Base-by-base conservation (phyloP, 2,329 filamentous ascomycete species). In the Beauveria varroae region DNA sequence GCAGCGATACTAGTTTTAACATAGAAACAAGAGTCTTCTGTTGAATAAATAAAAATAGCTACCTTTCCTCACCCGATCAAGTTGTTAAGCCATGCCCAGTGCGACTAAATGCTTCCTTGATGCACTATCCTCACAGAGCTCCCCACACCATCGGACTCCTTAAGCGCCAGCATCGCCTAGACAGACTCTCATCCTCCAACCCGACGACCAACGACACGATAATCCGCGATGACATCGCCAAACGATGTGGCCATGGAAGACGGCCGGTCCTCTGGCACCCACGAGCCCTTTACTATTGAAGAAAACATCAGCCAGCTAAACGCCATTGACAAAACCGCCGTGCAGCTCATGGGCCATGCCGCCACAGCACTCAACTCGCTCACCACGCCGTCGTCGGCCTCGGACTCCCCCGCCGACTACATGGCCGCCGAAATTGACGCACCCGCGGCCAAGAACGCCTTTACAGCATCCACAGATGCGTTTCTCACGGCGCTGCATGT, bases 231-330 rank as follows among this genome's bases (percentile, higher is more conserved):
- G 73, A 62, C 67, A 18, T 70, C 72, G 20, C 68, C 70, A 12
- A 63, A 68, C 14, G 73, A 76, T 30, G 60, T 71, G 16, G 62
- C 64, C 34, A 75, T 75, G 73, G 65, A 47, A 4, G 67, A 71
- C 16, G 66, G 63, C 28, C 60, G 59, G 6, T 49, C 65, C 3
- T 37, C 70, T 30, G 65, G 70, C 47, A 60, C 70, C 34, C 76
- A 79, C 49, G 70, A 79, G 40, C 80, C 81, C n/a, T 89, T 93
- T 66, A 89, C 86, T 10, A 82, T 88, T 40, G 83, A 88, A 46
- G 89, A 96, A 71, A 90, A 89, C 65, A 91, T 96, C 65, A 80
- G 87, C 62, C 90, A 96, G 69, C 83, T 96, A 61, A 88, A 87
- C 67, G 85, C 87, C 47, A 89, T 96, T 67, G 91, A 96, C 75